Evolutionary conservation across 2,329 filamentous ascomycete species (phyloP), one percentile per base, ranked within the genome.

Genomic region (Teratosphaeria viscida): DNA sequence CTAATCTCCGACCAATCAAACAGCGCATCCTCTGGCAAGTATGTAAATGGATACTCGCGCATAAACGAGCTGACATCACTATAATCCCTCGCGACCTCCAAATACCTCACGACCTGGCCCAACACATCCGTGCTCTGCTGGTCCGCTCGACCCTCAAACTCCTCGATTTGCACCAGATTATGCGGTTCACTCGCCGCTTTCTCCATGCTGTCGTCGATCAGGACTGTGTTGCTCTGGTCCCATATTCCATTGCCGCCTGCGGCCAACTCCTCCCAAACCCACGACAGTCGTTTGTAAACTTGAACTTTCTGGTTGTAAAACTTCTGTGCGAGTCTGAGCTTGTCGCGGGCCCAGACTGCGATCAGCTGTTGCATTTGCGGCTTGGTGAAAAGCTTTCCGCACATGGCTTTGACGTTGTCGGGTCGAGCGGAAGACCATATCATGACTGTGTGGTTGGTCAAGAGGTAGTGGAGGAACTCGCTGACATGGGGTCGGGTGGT

Each of bases 391-490:
- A 95, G 80, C 55, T 82, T 76, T 2, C 77, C 74, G 62, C 89
- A 83, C 79, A 95, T 89, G 39, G 75, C 76, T 8, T 74, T 65
- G 14, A 96, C 90, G 64, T 94, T 96, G 1, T 81, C 73, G 0
- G 85, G 86, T 23, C 81, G 82, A 0, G 92, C 91, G 6, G 90
- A 95, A 1, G 92, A 95, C 91, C 92, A 99, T 60, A 97, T 83
- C 76, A 91, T 90, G 34, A 96, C 87, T 57, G 79, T 78, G 76
- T 95, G 92, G 60, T 86, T 85, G 12, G 82, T 75, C 65, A 95
- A 80, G 65, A 92, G 82, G 72, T 91, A 90, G 32, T 80, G 69
- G 3, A 97, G 76, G 72, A 99, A 96, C 0, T 76, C 65, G 2
- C 76, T 67, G 1, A 94, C 81, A 63, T 85, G 80, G 0, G 89